Base-by-base conservation (phyloP, 106 monocot genomes). In the Alisma plantagoaquatica region DNA sequence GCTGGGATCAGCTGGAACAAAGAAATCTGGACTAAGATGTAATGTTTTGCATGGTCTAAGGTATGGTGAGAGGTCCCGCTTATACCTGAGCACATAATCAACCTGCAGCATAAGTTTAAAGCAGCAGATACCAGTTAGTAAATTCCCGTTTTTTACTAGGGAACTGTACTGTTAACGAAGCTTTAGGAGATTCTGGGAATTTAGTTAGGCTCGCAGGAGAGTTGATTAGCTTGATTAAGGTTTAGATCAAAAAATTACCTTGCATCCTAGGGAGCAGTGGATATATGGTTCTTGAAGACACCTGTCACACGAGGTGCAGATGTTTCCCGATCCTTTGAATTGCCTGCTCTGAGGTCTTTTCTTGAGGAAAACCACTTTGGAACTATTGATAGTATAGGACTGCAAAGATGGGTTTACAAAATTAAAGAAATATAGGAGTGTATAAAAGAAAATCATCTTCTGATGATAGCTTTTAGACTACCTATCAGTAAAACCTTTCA, bases 281-380 rank as follows among this genome's bases (percentile, higher is more conserved):
- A 84, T 66, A 49, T 94, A 94, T 2, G 94, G 94, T 33, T 94
- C 87, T 50, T 94, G 94, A 49, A 94, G 94, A 65, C 75, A 65
- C 61, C 94, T 72, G 61, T 94, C 88, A 53, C 94, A 94, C 23
- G 87, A 94, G 43, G 83, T 88, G 73, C 94, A 94, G 27, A 75
- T 72, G 57, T 93, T 93, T 31, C 87, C 94, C 14, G 83, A 76
- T 1, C 92, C 94, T 18, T 94, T 94, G 61, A 88, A 88, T 50
- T 88, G 80, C 70, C 84, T 80, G 45, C 73, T 87, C 27, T 84
- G 87, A 18, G 94, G 83, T 16, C 94, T 70, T 61, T 88, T 94
- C 80, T 88, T 94, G 25, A 94, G 72, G 55, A 94, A 94, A 45
- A 94, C 83, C 18, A 94, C 94, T 59, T 94, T 94, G 4, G 94